Evolutionary conservation across 352 stramenopile species (phyloP).

Genomic region (Phytophthora brassicae): DNA sequence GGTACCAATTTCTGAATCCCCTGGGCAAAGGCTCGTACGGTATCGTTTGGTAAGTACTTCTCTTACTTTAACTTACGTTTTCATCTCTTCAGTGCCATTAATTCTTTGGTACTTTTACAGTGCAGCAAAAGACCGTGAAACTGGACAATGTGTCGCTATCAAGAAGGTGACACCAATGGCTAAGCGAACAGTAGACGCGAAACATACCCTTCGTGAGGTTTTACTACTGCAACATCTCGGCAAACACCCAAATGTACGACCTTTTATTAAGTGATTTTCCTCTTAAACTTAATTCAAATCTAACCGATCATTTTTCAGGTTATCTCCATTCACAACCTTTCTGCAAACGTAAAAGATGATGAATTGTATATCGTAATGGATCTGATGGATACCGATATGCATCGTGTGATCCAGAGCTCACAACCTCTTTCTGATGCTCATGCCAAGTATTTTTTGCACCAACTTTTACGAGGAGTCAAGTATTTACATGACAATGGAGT

Average conservation of each 20-base stretch:
- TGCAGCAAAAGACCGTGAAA: slow-evolving; percentile 74
- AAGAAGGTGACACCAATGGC: slow-evolving; percentile 92
- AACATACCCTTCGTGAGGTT: slow-evolving; percentile 89
- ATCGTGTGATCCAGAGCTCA: slow-evolving; percentile 86
- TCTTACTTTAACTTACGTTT: neutral
- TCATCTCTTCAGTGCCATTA: neutral
- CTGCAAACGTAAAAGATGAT: slow-evolving; percentile 87
- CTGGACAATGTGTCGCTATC: slow-evolving; percentile 84
- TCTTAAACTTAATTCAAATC: too few relatives aligned
- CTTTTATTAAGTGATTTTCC: too few relatives aligned
- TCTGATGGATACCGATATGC: slow-evolving; percentile 93
- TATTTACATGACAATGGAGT: slow-evolving; percentile 79
- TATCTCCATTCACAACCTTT: slow-evolving; percentile 80
- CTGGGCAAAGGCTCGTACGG: slow-evolving; percentile 92
- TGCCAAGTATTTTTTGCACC: slow-evolving; percentile 92
- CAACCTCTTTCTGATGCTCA: slow-evolving; percentile 72
- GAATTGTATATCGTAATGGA: slow-evolving; percentile 97
- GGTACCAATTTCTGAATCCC: slow-evolving; percentile 87
- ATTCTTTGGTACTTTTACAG: slow-evolving; percentile 24
- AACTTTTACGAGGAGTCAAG: slow-evolving; percentile 87
- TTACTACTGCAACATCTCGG: slow-evolving; percentile 85
- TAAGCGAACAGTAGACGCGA: slow-evolving; percentile 76
- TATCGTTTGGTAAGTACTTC: slow-evolving; percentile 76
- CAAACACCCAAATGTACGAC: slow-evolving; percentile 80
- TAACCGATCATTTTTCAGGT: too few relatives aligned